Evolutionary conservation across 257 asterid genomes (phyloP).

Genomic region (Penstemon newberryi): DNA sequence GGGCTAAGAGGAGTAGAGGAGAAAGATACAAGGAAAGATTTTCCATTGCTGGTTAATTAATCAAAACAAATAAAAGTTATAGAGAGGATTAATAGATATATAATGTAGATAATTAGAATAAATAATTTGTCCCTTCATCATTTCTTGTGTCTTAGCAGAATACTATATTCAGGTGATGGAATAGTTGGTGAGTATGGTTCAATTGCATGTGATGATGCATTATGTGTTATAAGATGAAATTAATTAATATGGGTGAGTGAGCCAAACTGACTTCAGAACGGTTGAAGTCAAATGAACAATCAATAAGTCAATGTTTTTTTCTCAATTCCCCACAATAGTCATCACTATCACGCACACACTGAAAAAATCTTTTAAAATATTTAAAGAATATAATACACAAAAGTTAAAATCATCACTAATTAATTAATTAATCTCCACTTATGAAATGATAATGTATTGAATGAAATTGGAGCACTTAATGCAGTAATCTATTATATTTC

Average conservation of each 20-base stretch:
- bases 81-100: not conserved
- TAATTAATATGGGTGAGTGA: not conserved
- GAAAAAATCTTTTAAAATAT: no score
- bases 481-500: not conserved
- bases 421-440: no score
- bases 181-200: not conserved
- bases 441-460: no score
- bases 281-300: not conserved
- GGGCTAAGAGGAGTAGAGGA: slow-evolving; percentile 35
- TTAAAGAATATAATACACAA: no score
- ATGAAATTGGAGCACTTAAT: no score
- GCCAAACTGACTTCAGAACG: not conserved
- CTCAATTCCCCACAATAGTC: no score
- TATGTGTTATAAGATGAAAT: not conserved
- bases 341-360: no score
- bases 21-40: slow-evolving; percentile 32
- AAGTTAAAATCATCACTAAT: no score
- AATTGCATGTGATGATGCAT: slow-evolving; percentile 4
- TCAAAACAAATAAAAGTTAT: not conserved
- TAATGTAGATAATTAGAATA: not conserved
- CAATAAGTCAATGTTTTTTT: not conserved
- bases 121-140: not conserved
- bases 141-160: not conserved
- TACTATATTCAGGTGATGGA: not conserved
- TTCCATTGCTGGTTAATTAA: slow-evolving; percentile 28